Evolutionary conservation across 164 flowering plant genomes (phyloP).

Genomic region (Magnolia kwangsiensis): DNA sequence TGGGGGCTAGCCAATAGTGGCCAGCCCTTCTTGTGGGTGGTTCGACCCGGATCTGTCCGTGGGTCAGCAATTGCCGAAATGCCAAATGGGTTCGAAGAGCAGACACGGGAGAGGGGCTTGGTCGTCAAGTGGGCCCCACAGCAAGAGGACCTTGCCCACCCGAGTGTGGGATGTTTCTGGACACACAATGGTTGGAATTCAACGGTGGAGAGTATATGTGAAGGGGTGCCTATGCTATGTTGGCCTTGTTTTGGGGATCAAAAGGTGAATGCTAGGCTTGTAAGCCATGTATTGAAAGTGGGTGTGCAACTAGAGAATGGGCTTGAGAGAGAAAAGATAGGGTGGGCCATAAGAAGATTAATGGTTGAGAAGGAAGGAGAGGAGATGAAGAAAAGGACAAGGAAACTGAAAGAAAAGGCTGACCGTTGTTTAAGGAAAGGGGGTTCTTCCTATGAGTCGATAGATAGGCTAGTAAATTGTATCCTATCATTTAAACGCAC

Average conservation of each 20-base stretch:
- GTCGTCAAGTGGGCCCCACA: conserved; percentile 69
- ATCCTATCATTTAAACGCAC: neutral
- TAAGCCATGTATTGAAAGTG: conserved; percentile 38
- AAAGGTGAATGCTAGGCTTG: conserved; percentile 39
- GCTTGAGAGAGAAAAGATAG: conserved; percentile 32
- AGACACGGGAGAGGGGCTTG: conserved; percentile 16
- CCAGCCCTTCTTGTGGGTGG: conserved; percentile 42
- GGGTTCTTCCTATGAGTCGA: conserved; percentile 37
- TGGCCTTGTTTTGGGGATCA: conserved; percentile 44
- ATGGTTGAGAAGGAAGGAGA: conserved; percentile 39
- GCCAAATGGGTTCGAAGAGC: conserved; percentile 21
- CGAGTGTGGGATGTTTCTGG: conserved; percentile 52
- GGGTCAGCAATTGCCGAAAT: conserved; percentile 16
- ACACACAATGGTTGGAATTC: conserved; percentile 64
- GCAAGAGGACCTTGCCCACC: conserved; percentile 47
- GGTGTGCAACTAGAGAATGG: conserved; percentile 37
- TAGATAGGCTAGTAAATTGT: conserved; percentile 19
- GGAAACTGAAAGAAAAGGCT: conserved; percentile 27
- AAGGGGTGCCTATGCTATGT: conserved; percentile 61
- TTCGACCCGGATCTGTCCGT: conserved; percentile 27
- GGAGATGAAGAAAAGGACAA: conserved; percentile 31
- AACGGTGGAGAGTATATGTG: conserved; percentile 43
- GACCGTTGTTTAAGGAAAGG: conserved; percentile 25
- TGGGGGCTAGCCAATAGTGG: conserved; percentile 36
- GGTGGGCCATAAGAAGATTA: conserved; percentile 20